Percentiles rank a stretch among this genome's conserved stretches.
Conservation (phyloP, 169 alveolate genomes). For the Plasmodium sp. region DNA sequence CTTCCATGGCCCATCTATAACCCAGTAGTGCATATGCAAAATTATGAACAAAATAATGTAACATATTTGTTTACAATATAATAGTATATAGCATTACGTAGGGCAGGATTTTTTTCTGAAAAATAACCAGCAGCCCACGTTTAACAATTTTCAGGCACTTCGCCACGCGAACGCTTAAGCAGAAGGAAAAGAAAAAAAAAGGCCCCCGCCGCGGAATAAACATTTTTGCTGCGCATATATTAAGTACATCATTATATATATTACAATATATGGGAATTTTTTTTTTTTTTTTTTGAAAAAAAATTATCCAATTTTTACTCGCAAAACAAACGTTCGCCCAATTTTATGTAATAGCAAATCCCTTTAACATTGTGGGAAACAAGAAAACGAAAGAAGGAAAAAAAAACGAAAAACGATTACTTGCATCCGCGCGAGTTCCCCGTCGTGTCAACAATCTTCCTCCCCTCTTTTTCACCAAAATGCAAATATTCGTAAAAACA, state of each 20-base stretch:
- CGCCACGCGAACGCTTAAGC: background rate
- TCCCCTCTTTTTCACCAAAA: constrained; percentile 47
- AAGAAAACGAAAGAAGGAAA: background rate
- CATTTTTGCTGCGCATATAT: background rate
- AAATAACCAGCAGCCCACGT: background rate
- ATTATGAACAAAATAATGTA: background rate
- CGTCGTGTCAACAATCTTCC: background rate
- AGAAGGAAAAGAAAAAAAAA: background rate
- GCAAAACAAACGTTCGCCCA: background rate
- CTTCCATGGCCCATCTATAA: background rate
- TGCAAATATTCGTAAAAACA: constrained; percentile 97
- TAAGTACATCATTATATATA: background rate
- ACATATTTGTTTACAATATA: background rate
- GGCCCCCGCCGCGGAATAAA: background rate
- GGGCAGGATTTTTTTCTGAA: background rate
- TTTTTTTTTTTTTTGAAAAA: background rate
- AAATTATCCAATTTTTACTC: background rate
- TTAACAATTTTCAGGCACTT: background rate
- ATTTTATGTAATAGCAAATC: background rate
- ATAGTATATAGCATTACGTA: background rate
- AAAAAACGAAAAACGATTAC: background rate
- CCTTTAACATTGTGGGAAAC: background rate
- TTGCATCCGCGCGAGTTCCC: background rate
- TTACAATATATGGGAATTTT: background rate
- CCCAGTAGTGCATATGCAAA: background rate